A percentile compares a stretch with the other conserved stretches of the same genome.
Conservation (phyloP, 2,329 filamentous ascomycete species). For the Arthrobotrys entomopaga region DNA sequence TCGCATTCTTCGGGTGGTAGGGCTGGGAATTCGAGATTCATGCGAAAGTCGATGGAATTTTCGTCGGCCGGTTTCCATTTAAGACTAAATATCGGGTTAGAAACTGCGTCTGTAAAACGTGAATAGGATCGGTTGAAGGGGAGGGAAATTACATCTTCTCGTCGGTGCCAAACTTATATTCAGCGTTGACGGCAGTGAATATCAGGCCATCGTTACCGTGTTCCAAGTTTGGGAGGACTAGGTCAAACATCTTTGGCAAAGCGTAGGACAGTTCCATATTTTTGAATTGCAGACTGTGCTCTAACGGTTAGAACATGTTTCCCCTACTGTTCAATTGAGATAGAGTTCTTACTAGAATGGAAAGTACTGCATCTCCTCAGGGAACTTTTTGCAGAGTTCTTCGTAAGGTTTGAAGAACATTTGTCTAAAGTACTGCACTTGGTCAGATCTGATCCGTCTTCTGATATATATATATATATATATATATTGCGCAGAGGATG, state of each 20-base stretch:
- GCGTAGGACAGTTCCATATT: conserved; percentile 88
- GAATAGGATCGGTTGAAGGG: background rate
- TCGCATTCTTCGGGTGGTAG: conserved; percentile 76
- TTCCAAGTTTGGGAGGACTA: conserved; percentile 81
- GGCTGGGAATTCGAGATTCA: conserved; percentile 78
- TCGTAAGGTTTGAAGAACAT: conserved; percentile 78
- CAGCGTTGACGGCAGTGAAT: conserved; percentile 90
- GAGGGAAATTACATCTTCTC: conserved; percentile 60
- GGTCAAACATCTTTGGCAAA: conserved; percentile 89
- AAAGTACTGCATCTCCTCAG: conserved; percentile 75
- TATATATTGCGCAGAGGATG: conserved; percentile 3
- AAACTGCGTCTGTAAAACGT: conserved; percentile 57
- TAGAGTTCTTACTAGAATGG: conserved; percentile 70
- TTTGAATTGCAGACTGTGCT: conserved; percentile 76
- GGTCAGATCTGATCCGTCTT: conserved; percentile 22
- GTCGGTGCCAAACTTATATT: conserved; percentile 91
- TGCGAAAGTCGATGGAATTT: conserved; percentile 92
- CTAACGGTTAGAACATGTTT: background rate
- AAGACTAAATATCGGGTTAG: conserved; percentile 73
- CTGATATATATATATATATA: background rate
- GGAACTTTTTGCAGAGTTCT: conserved; percentile 72
- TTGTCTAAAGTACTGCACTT: conserved; percentile 74
- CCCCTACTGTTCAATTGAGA: background rate
- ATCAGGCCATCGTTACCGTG: conserved; percentile 98
- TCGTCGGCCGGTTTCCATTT: conserved; percentile 98